phyloP scores from a whole-genome alignment of 169 alveolate species.

The Ichthyophthirius multifiliis region DNA sequence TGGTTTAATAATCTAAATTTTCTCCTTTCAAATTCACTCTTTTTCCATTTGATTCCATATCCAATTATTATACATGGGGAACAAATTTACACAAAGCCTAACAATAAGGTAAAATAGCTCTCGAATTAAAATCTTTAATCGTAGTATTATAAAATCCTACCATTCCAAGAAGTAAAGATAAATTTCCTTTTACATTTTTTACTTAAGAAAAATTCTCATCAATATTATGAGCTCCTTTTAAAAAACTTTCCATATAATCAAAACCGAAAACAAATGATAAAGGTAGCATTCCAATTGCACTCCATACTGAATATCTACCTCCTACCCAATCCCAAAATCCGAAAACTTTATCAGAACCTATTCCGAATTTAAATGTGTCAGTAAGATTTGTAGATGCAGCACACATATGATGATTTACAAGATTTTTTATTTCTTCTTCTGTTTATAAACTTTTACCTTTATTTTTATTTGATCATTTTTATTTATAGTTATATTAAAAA shows the following conservation, averaged over 20 bases:
- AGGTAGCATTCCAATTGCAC: constrained; percentile 98
- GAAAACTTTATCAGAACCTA: constrained; percentile 91
- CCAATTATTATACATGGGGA: constrained; percentile 96
- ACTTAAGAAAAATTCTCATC: constrained; percentile 19
- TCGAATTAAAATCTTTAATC: constrained; percentile 83
- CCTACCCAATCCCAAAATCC: constrained; percentile 99
- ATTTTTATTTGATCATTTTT: too few species aligned
- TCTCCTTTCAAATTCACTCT: constrained; percentile 37
- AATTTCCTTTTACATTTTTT: constrained; percentile 53
- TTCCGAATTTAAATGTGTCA: constrained; percentile 93
- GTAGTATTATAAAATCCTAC: constrained; percentile 93
- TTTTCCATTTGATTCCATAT: constrained; percentile 96
- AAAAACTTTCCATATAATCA: constrained; percentile 82
- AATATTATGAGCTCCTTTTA: constrained; percentile 54
- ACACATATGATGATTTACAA: constrained; percentile 38
- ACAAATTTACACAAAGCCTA: constrained; percentile 93
- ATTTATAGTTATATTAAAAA: too few species aligned
- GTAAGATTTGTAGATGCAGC: constrained; percentile 95
- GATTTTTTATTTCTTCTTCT: constrained; percentile 30
- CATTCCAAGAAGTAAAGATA: constrained; percentile 94
- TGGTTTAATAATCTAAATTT: constrained; percentile 84
- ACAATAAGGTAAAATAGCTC: constrained; percentile 98
- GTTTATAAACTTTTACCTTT: too few species aligned
- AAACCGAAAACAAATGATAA: constrained; percentile 92
- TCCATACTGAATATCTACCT: constrained; percentile 96